These are phyloP conservation scores for Glycine tomentella DNA, from an alignment of 306 rosid species.

Conservation along the genomic window DNA sequence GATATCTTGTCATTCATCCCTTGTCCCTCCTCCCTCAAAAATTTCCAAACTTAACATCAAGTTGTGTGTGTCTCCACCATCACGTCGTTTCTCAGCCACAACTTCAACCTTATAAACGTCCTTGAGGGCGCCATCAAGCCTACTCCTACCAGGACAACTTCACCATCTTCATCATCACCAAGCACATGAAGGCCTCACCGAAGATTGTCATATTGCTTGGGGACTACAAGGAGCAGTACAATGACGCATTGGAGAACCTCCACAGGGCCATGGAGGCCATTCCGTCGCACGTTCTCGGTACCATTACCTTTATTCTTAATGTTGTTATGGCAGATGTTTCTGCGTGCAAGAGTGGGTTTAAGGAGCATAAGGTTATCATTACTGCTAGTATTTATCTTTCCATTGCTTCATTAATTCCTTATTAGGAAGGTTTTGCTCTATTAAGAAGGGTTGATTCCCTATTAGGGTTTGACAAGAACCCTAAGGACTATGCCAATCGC, in stretches of 20 bases:
- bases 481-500: constrained; percentile 77
- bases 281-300: constrained; percentile 12
- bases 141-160: neutral
- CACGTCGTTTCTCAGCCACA: neutral
- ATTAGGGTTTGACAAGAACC: constrained; percentile 56
- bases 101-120: neutral
- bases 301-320: constrained; percentile 34
- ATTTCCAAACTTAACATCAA: too few relatives aligned
- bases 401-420: constrained; percentile 37
- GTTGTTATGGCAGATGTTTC: constrained; percentile 47
- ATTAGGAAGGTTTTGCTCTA: too few relatives aligned
- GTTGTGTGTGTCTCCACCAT: neutral
- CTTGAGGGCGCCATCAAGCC: constrained; percentile 37
- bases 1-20: too few relatives aligned
- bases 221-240: constrained; percentile 25
- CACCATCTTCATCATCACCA: neutral
- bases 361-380: constrained; percentile 28
- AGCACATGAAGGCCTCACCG: neutral
- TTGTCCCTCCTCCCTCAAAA: too few relatives aligned
- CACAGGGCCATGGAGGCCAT: neutral
- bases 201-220: neutral
- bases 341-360: constrained; percentile 33
- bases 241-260: neutral
- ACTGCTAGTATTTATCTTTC: constrained; percentile 36
- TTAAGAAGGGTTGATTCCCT: too few relatives aligned